Percentiles rank a stretch among this genome's conserved stretches.
phyloP scores from a whole-genome alignment of 2,329 filamentous ascomycete genomes.

The Westerdykella sp. region DNA sequence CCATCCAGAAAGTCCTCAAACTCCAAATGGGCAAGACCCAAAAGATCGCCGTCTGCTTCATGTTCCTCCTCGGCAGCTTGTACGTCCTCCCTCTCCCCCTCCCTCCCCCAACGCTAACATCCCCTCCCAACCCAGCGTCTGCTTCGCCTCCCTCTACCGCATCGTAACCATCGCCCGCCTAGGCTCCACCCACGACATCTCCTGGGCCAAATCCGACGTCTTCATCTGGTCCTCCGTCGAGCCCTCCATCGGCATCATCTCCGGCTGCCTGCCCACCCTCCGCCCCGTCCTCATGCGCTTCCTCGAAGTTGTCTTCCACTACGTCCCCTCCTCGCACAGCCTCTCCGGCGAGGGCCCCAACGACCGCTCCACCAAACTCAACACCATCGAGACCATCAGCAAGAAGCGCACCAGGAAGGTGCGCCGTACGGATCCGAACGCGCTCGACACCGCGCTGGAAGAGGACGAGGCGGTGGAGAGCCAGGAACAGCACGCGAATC shows the following conservation, averaged over 20 bases:
- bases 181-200: conserved; percentile 16
- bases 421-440: not conserved
- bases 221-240: conserved; percentile 25
- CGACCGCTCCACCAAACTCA: conserved; percentile 1
- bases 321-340: conserved; percentile 5
- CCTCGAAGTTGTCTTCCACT: conserved; percentile 7
- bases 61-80: conserved; percentile 23
- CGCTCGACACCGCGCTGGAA: too few relatives aligned
- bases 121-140: conserved; percentile 5
- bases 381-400: conserved; percentile 17
- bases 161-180: conserved; percentile 19
- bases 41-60: conserved; percentile 19
- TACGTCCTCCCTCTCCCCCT: not conserved
- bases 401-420: conserved; percentile 19
- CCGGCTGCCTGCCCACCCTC: conserved; percentile 13
- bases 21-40: conserved; percentile 13
- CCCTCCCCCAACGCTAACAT: too few relatives aligned
- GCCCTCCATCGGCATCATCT: conserved; percentile 22
- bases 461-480: too few relatives aligned
- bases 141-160: conserved; percentile 22
- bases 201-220: conserved; percentile 24
- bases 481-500: too few relatives aligned
- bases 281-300: conserved; percentile 8
- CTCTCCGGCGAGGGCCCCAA: conserved; percentile 1
- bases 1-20: conserved; percentile 8